phyloP scores from a whole-genome alignment of 495 filamentous ascomycete species.

The Talaromyces wortmannii region DNA sequence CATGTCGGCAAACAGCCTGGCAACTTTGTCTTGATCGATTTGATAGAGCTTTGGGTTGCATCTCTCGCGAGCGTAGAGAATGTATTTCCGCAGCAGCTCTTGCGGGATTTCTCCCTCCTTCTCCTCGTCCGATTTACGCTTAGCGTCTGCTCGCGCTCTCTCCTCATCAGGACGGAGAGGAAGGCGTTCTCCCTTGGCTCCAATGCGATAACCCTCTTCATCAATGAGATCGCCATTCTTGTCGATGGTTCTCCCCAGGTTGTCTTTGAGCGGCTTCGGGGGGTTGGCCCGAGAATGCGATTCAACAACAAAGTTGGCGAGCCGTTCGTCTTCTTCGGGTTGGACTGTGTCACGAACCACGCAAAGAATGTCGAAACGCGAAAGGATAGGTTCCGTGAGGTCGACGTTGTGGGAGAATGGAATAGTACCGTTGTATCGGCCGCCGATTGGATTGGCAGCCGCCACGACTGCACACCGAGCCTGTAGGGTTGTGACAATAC shows the following conservation, averaged over 20 bases:
- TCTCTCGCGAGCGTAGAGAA: slow-evolving; percentile 88
- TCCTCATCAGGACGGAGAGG: slow-evolving; percentile 28
- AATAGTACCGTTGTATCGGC: slow-evolving; percentile 93
- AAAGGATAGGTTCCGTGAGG: slow-evolving; percentile 93
- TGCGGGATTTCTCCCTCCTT: slow-evolving; percentile 82
- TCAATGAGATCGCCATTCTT: slow-evolving; percentile 46
- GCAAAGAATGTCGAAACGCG: slow-evolving; percentile 97
- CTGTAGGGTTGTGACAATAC: slow-evolving; percentile 96
- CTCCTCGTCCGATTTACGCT: slow-evolving; percentile 44
- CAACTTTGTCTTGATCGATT: slow-evolving; percentile 97
- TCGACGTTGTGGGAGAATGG: slow-evolving; percentile 95
- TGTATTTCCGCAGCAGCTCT: slow-evolving; percentile 91
- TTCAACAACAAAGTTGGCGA: slow-evolving; percentile 91
- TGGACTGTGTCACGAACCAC: slow-evolving; percentile 98
- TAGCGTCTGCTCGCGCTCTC: slow-evolving; percentile 24
- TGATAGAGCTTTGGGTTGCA: slow-evolving; percentile 92
- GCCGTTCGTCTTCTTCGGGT: slow-evolving; percentile 86
- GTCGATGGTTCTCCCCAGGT: slow-evolving; percentile 55
- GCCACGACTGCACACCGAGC: slow-evolving; percentile 97
- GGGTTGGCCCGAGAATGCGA: slow-evolving; percentile 91
- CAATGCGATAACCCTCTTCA: slow-evolving; percentile 37
- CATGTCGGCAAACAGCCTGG: slow-evolving; percentile 94
- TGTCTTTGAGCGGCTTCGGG: slow-evolving; percentile 42
- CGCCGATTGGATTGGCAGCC: slow-evolving; percentile 93
- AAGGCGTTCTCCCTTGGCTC: slow-evolving; percentile 25